Conservation (phyloP, 805 yeast genomes). For the Metahyphopichia silvanorum region DNA sequence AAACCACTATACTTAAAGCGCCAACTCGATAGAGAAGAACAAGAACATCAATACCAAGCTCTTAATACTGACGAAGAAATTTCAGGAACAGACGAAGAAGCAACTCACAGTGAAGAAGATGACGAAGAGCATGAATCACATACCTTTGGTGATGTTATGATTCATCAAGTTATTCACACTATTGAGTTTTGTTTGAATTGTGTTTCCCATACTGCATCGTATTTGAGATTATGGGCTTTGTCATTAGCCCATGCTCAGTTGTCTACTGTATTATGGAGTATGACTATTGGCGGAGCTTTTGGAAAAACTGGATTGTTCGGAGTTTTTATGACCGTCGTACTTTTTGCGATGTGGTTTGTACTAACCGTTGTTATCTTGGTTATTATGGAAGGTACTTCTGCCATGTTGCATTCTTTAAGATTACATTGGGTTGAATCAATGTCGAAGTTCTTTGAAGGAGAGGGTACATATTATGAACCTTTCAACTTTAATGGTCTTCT, state of each 20-base stretch:
- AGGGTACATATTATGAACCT: slow-evolving; percentile 67
- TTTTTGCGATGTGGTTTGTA: slow-evolving; percentile 75
- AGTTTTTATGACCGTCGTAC: slow-evolving; percentile 52
- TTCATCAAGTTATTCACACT: slow-evolving; percentile 78
- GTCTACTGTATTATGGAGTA: slow-evolving; percentile 70
- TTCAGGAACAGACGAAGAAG: slow-evolving; percentile 17
- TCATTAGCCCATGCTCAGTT: slow-evolving; percentile 80
- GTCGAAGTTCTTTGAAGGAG: slow-evolving; percentile 79
- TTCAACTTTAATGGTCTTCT: slow-evolving; percentile 41
- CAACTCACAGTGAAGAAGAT: slow-evolving; percentile 25
- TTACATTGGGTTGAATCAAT: slow-evolving; percentile 82
- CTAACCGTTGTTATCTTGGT: slow-evolving; percentile 68
- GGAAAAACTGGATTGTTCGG: slow-evolving; percentile 53
- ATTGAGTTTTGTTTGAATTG: slow-evolving; percentile 78
- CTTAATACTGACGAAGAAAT: slow-evolving; percentile 25
- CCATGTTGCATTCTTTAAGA: slow-evolving; percentile 75
- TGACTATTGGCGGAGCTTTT: slow-evolving; percentile 68
- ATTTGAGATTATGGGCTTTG: slow-evolving; percentile 74
- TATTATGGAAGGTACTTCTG: slow-evolving; percentile 82
- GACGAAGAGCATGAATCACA: slow-evolving; percentile 31
- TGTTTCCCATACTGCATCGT: slow-evolving; percentile 78
- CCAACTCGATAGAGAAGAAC: slow-evolving; percentile 50
- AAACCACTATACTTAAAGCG: slow-evolving; percentile 60
- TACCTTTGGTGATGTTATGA: slow-evolving; percentile 64
- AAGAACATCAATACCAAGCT: slow-evolving; percentile 48